Evolutionary conservation across 2,329 filamentous ascomycete species (phyloP), one percentile per base, ranked within the genome.

Genomic region (Penicillium palitans): DNA sequence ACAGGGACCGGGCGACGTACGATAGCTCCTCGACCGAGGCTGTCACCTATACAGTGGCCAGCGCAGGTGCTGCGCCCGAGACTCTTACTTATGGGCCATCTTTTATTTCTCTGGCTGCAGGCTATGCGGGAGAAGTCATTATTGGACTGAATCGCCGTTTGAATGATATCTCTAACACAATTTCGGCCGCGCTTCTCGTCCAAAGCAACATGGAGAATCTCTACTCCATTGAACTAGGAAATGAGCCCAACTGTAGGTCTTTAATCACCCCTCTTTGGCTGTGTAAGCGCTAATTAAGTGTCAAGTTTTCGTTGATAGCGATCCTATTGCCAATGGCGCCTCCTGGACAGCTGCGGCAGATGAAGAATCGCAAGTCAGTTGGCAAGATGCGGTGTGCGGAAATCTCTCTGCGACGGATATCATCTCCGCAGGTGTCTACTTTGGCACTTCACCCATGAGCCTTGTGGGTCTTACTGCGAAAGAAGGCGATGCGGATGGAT

Each of bases 201-300:
- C 74, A 79, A 10, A 63, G 62, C 2, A 66, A 72, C n/a, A 80
- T 84, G 63, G 62, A 60, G 5, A 85, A 83, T 59, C 66, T 85
- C 12, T 71, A 80, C 19, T 80, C 83, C 3, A 81, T 85, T 35
- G 83, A 86, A 64, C 72, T 85, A 1, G 83, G 83, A 2, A 85
- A 85, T 62, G 83, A 85, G 55, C 83, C 83, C 4, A 80, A 84
- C 60, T 83, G 81, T 83, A 64, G 62, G 78, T 24, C 8, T 6
- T 2, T 4, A 15, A 5, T 31, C 2, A 5, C 25, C 1, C 13
- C 6, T 3, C 10, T 1, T 27, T 45, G 25, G 17, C 7, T 19
- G 5, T 4, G 24, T n/a, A 45, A 19, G 13, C 1, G 25, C 42
- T 45, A 24, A 25, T 31, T 8, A 1, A 6, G 8, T 19, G 9